Evolutionary conservation across 2,329 filamentous ascomycete genomes (phyloP).

Genomic region (Penicillium brevicompactum): DNA sequence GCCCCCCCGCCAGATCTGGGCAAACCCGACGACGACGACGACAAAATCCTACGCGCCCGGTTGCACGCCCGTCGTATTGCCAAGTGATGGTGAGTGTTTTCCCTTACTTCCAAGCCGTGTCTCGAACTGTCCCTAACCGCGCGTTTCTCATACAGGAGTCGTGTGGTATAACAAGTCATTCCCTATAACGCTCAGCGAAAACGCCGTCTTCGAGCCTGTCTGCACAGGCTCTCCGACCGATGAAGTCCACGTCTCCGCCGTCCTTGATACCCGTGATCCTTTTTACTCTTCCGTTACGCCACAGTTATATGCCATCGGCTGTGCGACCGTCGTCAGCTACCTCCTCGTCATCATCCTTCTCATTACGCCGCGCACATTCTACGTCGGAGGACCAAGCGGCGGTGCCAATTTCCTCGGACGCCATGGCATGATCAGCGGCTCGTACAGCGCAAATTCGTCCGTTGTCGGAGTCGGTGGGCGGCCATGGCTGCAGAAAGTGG

Average conservation of each 20-base stretch:
- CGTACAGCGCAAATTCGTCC: slow-evolving; percentile 63
- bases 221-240: slow-evolving; percentile 46
- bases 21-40: slow-evolving; percentile 40
- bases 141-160: slow-evolving; percentile 31
- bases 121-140: slow-evolving; percentile 1
- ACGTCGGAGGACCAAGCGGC: slow-evolving; percentile 71
- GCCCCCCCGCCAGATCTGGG: slow-evolving; percentile 46
- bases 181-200: slow-evolving; percentile 48
- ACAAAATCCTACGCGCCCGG: slow-evolving; percentile 45
- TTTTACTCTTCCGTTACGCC: slow-evolving; percentile 95
- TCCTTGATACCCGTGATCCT: slow-evolving; percentile 74
- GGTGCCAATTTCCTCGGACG: slow-evolving; percentile 75
- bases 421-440: slow-evolving; percentile 81
- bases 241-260: slow-evolving; percentile 45
- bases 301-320: slow-evolving; percentile 88
- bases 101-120: background rate
- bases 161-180: slow-evolving; percentile 46
- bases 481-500: slow-evolving; percentile 85
- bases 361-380: slow-evolving; percentile 91
- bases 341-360: slow-evolving; percentile 91
- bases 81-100: slow-evolving; percentile 53
- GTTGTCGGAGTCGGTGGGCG: slow-evolving; percentile 85
- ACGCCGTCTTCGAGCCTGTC: slow-evolving; percentile 53
- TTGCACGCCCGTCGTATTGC: slow-evolving; percentile 65
- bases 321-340: slow-evolving; percentile 87